Conservation (phyloP, 495 filamentous ascomycete species). For the Hypoxylon lenormandii region DNA sequence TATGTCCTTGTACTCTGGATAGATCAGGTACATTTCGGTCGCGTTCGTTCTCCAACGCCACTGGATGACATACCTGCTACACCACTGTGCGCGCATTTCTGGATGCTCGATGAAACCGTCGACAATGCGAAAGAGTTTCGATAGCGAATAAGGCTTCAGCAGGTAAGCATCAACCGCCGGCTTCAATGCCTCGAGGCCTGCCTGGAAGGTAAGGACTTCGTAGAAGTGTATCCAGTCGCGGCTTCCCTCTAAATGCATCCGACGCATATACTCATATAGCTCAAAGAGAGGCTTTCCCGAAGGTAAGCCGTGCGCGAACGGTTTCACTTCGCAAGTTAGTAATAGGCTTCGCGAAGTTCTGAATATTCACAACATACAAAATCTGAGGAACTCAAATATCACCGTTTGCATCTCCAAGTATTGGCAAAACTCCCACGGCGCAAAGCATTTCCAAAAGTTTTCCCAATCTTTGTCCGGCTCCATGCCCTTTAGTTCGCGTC, state of each 20-base stretch:
- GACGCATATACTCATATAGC: neutral
- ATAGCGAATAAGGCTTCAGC: too few relatives aligned
- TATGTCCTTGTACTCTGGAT: neutral
- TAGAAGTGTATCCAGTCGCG: neutral
- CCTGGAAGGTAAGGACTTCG: neutral
- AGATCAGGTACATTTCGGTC: neutral
- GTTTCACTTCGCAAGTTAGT: too few relatives aligned
- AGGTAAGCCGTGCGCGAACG: too few relatives aligned
- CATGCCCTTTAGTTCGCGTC: neutral
- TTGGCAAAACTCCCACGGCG: slow-evolving; percentile 5
- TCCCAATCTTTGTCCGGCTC: neutral
- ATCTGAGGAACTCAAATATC: neutral
- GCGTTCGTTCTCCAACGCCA: too few relatives aligned
- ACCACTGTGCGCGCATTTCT: too few relatives aligned
- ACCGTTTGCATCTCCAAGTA: neutral
- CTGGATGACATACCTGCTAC: too few relatives aligned
- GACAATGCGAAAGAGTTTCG: too few relatives aligned
- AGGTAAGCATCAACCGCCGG: neutral
- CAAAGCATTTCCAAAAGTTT: neutral
- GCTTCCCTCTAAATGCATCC: neutral
- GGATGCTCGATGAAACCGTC: too few relatives aligned
- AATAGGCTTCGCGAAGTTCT: too few relatives aligned
- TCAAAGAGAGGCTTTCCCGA: too few relatives aligned
- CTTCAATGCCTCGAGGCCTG: slow-evolving; percentile 1
- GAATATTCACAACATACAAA: neutral